Conservation (phyloP, 2,329 filamentous ascomycete genomes). For the Septoria petroselini region DNA sequence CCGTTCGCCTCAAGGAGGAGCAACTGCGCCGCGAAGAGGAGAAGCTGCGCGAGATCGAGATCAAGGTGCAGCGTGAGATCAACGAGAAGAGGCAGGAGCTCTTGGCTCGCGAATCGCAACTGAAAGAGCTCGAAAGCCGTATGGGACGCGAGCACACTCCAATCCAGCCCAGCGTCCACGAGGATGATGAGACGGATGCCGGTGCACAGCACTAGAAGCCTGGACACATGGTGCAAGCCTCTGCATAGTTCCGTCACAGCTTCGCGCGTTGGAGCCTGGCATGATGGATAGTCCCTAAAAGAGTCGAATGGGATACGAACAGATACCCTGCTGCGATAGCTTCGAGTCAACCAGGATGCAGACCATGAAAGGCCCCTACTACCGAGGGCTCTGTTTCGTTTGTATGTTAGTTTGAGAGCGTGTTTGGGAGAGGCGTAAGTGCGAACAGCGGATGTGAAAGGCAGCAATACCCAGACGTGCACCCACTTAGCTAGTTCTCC, state of each 20-base stretch:
- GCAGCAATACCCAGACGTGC: slow-evolving; percentile 28
- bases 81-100: slow-evolving; percentile 99
- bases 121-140: slow-evolving; percentile 96
- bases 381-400: slow-evolving; percentile 17
- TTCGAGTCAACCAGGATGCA: slow-evolving; percentile 4
- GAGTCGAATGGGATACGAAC: slow-evolving; percentile 6
- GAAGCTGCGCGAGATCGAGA: slow-evolving; percentile 98
- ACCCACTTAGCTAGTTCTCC: slow-evolving; percentile 24
- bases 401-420: slow-evolving; percentile 21
- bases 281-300: slow-evolving; percentile 3
- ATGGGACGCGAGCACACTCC: slow-evolving; percentile 66
- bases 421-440: slow-evolving; percentile 10
- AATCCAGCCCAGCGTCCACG: slow-evolving; percentile 22
- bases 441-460: slow-evolving; percentile 21
- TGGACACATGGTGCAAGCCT: background rate
- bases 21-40: slow-evolving; percentile 98
- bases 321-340: slow-evolving; percentile 12
- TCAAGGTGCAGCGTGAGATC: slow-evolving; percentile 99
- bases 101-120: slow-evolving; percentile 92
- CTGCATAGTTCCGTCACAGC: slow-evolving; percentile 2
- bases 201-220: slow-evolving; percentile 27
- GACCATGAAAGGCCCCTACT: background rate
- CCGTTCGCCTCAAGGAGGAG: slow-evolving; percentile 98
- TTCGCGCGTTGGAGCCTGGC: background rate
- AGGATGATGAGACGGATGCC: slow-evolving; percentile 28